Conservation (phyloP, 495 filamentous ascomycete genomes). For the Podospora didyma region DNA sequence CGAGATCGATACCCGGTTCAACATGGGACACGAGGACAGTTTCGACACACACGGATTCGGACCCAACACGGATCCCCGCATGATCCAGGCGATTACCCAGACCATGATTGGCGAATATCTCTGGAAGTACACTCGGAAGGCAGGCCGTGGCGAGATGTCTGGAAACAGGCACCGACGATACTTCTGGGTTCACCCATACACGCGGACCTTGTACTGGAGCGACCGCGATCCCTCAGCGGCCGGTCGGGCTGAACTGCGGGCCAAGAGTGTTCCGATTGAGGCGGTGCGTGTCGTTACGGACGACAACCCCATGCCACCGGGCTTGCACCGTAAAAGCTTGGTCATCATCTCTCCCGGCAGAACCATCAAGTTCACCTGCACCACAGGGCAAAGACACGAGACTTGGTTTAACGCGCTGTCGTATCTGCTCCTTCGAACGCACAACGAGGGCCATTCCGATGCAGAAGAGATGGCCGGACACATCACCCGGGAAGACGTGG, state of each 20-base stretch:
- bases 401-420: conserved; percentile 98
- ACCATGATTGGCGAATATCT: conserved; percentile 99
- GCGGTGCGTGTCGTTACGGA: conserved; percentile 90
- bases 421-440: conserved; percentile 79
- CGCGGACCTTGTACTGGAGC: conserved; percentile 94
- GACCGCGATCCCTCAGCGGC: conserved; percentile 79
- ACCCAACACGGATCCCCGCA: conserved; percentile 79
- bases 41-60: conserved; percentile 57
- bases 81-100: conserved; percentile 99
- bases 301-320: conserved; percentile 93
- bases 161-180: conserved; percentile 86
- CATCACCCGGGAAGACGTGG: conserved; percentile 70
- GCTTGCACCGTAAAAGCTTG: conserved; percentile 88
- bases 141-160: conserved; percentile 81
- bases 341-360: conserved; percentile 86
- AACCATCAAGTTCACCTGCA: conserved; percentile 86
- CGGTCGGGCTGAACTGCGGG: conserved; percentile 71
- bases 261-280: conserved; percentile 94
- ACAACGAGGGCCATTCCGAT: conserved; percentile 54
- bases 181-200: conserved; percentile 99
- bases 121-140: conserved; percentile 96
- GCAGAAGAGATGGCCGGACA: conserved; percentile 53
- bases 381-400: conserved; percentile 89
- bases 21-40: conserved; percentile 57
- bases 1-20: conserved; percentile 87